Base-by-base conservation (phyloP, 352 stramenopile genomes). In the Globisporangium heterothallicum region DNA sequence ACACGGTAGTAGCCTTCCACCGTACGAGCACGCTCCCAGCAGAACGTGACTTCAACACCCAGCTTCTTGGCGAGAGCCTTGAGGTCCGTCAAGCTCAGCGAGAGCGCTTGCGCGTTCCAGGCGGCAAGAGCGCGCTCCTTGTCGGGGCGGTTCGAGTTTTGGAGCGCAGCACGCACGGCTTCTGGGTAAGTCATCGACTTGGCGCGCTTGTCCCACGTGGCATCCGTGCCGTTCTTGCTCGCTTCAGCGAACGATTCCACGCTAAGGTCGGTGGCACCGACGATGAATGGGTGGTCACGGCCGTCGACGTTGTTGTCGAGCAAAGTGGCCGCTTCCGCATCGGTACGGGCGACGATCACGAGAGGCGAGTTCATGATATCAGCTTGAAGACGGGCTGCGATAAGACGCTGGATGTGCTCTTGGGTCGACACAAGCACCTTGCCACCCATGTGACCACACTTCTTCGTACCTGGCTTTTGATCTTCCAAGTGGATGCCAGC, bases 361-460 rank as follows among this genome's bases (percentile, higher is more conserved):
- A 97, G 85, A 12, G 94, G 84, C 38, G 86, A 93, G 56, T 95
- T 94, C 49, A 99, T 74, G 65, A 99, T 94, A 70, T 99, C 97
- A 21, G 90, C 90, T 53, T 98, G 95, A 29, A 99, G 77, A 56
- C 97, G 86, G 30, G 96, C 94, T 21, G 96, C 97, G 19, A 98
- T 96, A 13, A 99, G 75, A 22, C 96, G 90, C 80, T 98, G 92
- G 63, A 97, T 93, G 72, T 99, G 96, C 75, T 99, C 96, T 66
- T 98, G 84, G 12, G 96, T 97, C 19, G 92, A 95, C 19, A 99
- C 95, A 10, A 99, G 80, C 43, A 99, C 95, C 74, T 98, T 99
- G 44, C 95, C 95, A 26, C 95, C 94, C 95, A 99, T 98, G 78
- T 99, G 97, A 35, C 97, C 97, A 66, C 97, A 99, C 73, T 99